phyloP scores from a whole-genome alignment of 1,139 yeast genomes.

The Pichia sp. region DNA sequence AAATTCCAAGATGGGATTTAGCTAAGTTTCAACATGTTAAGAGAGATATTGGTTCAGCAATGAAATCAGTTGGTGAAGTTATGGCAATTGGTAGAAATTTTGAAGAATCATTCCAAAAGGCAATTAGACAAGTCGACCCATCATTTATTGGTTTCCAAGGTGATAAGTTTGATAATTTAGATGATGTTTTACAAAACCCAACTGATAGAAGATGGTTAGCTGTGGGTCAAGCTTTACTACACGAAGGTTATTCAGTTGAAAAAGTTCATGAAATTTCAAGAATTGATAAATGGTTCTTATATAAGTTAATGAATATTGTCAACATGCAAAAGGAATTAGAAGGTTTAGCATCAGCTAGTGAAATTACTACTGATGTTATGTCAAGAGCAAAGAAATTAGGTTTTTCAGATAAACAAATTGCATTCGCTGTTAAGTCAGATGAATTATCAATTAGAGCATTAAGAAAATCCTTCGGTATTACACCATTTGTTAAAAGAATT shows the following conservation, averaged over 20 bases:
- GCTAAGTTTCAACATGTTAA: conserved; percentile 91
- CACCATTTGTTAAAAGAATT: conserved; percentile 92
- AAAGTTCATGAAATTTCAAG: conserved; percentile 83
- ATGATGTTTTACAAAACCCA: conserved; percentile 76
- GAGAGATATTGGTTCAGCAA: conserved; percentile 87
- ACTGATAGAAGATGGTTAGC: conserved; percentile 98
- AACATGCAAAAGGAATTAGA: conserved; percentile 80
- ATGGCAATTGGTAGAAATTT: conserved; percentile 98
- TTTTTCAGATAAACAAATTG: conserved; percentile 92
- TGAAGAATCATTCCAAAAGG: conserved; percentile 97
- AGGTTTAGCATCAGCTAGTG: conserved; percentile 48
- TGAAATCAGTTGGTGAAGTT: conserved; percentile 99
- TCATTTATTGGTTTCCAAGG: conserved; percentile 91
- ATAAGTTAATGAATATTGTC: conserved; percentile 87
- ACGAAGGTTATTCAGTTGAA: conserved; percentile 86
- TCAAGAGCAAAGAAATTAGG: conserved; percentile 86
- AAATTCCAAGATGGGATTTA: conserved; percentile 98
- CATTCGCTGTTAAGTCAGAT: conserved; percentile 50
- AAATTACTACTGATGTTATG: conserved; percentile 62
- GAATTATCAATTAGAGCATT: conserved; percentile 78
- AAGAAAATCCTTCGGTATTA: conserved; percentile 71
- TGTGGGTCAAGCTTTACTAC: conserved; percentile 90
- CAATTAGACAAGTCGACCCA: conserved; percentile 94
- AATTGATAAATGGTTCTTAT: conserved; percentile 93
- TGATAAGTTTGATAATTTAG: conserved; percentile 71